phyloP scores from a whole-genome alignment of 2,329 filamentous ascomycete species.

The Ampelomyces quisqualis region DNA sequence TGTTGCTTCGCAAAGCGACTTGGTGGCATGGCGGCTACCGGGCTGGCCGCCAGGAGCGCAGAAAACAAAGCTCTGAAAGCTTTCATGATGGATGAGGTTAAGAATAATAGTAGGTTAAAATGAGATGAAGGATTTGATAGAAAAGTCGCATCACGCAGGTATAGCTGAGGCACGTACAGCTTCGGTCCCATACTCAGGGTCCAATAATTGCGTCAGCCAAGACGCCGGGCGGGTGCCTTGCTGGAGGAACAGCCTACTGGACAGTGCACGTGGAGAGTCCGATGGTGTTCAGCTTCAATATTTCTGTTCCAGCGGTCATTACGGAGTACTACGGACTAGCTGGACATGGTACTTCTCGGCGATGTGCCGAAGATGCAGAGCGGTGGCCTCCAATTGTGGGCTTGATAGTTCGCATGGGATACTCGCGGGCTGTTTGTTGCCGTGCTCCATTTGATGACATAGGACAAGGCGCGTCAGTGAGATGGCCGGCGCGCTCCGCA shows the following conservation, averaged over 20 bases:
- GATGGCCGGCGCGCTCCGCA: background rate
- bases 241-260: background rate
- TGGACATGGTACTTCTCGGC: too few species aligned
- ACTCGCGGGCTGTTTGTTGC: too few species aligned
- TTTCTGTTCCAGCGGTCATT: too few species aligned
- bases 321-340: too few species aligned
- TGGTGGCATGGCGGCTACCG: slow-evolving; percentile 19
- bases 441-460: background rate
- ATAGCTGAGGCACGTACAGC: background rate
- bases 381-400: too few species aligned
- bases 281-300: too few species aligned
- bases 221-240: background rate
- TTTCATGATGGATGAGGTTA: slow-evolving; percentile 17
- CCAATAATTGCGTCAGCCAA: slow-evolving; percentile 5
- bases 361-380: too few species aligned
- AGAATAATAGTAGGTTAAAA: background rate
- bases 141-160: background rate
- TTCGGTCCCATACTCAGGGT: background rate
- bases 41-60: slow-evolving; percentile 14
- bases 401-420: too few species aligned
- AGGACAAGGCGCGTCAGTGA: background rate
- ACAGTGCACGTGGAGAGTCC: background rate
- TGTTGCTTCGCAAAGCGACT: slow-evolving; percentile 18
- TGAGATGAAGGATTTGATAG: background rate
- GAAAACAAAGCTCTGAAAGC: slow-evolving; percentile 13